Evolutionary conservation across 352 stramenopile genomes (phyloP), one percentile per base, ranked within the genome.

Genomic region (Phytophthora pinifolia): DNA sequence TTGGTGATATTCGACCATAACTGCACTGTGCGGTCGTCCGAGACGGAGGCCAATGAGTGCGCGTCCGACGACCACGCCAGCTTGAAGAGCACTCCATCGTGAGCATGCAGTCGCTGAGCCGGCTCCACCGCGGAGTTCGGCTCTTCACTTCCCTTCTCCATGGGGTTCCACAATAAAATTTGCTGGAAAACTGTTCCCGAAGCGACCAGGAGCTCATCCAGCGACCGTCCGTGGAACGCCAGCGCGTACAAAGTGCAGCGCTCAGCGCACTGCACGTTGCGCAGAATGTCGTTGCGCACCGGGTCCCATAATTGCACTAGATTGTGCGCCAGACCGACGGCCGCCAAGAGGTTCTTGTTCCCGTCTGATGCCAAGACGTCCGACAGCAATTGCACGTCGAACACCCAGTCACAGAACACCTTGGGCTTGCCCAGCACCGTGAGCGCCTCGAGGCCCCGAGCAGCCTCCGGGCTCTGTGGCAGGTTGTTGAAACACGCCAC

Each of bases 1-100:
- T 14, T 58, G 0, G 33, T 46, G 25, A 67, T 43, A 31, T 79
- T 80, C 2, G 77, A 86, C 83, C 86, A 96, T 32, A 96, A 69
- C 54, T 93, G 84, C 3, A 96, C 69, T 1, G 86, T 92, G 6
- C 86, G 80, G 49, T 96, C 86, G 44, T 96, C 86, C 25, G 86
- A 96, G 7, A 94, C 83, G 9, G 86, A 94, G n/a, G 74, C 79
- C 25, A 96, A 68, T 36, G 74, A 76, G 10, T 59, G 58, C 9
- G 79, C 83, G 43, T 92, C 76, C 5, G 35, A 65, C 1, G 83
- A 93, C 86, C 86, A 96, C 34, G 70, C 52, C 9, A 96, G 52
- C 54, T 92, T 89, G 50, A 96, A 96, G 33, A 96, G 74, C 22
- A 94, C 86, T 14, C 86, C 86, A 63, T 92, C 79, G 57, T 95